A percentile compares a stretch with the other conserved stretches of the same genome.
Evolutionary conservation across 225 moss, liverwort and hornwort species (phyloP).

Genomic region (Antitrichia curtipendula): DNA sequence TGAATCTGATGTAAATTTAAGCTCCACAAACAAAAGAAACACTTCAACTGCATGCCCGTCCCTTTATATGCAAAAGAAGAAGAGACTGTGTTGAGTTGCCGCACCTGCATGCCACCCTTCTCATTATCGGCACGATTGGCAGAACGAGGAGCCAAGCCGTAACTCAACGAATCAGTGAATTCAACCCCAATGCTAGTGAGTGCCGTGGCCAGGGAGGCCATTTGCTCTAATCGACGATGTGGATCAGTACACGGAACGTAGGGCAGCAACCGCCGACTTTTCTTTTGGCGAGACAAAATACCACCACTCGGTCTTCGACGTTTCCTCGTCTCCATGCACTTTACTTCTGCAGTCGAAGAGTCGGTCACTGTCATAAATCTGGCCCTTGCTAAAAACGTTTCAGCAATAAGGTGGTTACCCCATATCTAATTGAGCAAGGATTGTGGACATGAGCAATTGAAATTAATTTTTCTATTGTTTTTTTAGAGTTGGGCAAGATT

Average conservation of each 20-base stretch:
- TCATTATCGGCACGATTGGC: slow-evolving; percentile 64
- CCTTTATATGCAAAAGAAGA: not conserved
- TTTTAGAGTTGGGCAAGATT: not conserved
- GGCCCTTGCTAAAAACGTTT: not conserved
- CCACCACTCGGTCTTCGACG: slow-evolving; percentile 55
- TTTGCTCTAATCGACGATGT: slow-evolving; percentile 64
- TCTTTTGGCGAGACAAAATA: slow-evolving; percentile 48
- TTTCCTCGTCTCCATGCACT: slow-evolving; percentile 39
- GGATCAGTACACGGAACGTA: slow-evolving; percentile 65
- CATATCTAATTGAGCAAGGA: not conserved
- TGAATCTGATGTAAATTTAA: not conserved
- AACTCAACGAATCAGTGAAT: slow-evolving; percentile 79
- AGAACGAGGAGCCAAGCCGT: slow-evolving; percentile 59
- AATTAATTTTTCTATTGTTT: not conserved
- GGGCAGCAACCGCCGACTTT: slow-evolving; percentile 57
- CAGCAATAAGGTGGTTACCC: not conserved
- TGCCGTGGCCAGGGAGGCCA: slow-evolving; percentile 91
- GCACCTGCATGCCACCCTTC: slow-evolving; percentile 92
- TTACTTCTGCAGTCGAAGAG: not conserved
- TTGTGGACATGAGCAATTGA: not conserved
- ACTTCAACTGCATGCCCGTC: not conserved
- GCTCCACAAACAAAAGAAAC: not conserved
- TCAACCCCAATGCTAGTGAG: slow-evolving; percentile 59
- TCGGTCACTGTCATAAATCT: not conserved
- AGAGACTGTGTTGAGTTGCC: not conserved